Conservation (phyloP, 2,329 filamentous ascomycete species). For the Chaetothyriales sp. region DNA sequence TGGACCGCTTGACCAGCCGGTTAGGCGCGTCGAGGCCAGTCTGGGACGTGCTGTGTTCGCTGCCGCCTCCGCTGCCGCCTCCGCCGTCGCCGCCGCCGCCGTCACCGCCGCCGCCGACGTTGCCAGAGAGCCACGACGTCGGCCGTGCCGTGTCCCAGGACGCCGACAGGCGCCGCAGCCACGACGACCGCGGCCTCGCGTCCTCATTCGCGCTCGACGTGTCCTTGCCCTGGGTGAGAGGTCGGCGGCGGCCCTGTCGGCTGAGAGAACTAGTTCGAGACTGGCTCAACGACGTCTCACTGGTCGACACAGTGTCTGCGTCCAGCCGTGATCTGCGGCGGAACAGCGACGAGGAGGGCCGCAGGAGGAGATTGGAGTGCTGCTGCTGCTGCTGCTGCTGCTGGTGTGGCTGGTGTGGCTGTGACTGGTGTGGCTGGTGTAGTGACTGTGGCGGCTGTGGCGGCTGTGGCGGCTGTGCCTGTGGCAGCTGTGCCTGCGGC, state of each 20-base stretch:
- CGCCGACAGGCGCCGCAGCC: conserved; percentile 16
- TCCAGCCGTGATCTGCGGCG: neutral
- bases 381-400: neutral
- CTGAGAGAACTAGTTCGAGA: conserved; percentile 17
- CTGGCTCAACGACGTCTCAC: conserved; percentile 2
- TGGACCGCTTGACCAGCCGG: conserved; percentile 49
- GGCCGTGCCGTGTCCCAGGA: neutral
- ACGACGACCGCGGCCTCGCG: conserved; percentile 11
- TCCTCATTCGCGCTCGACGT: conserved; percentile 12
- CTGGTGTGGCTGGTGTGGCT: conserved; percentile 7
- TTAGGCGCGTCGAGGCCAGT: conserved; percentile 24
- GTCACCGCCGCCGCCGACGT: neutral
- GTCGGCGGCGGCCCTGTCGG: conserved; percentile 11
- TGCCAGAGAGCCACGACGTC: conserved; percentile 1
- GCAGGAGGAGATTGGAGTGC: neutral
- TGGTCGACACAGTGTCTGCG: neutral
- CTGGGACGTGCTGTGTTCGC: neutral
- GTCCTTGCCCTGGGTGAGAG: conserved; percentile 13
- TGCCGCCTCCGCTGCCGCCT: neutral
- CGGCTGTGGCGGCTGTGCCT: too few species aligned
- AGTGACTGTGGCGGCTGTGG: too few species aligned
- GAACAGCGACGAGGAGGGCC: neutral
- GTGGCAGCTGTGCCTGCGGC: conserved; percentile 3
- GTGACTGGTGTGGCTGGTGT: neutral
- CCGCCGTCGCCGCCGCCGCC: too few species aligned